Percentiles rank a stretch among this genome's conserved stretches.
Conservation (phyloP, 331 rosid species). For the Malus hybrid region DNA sequence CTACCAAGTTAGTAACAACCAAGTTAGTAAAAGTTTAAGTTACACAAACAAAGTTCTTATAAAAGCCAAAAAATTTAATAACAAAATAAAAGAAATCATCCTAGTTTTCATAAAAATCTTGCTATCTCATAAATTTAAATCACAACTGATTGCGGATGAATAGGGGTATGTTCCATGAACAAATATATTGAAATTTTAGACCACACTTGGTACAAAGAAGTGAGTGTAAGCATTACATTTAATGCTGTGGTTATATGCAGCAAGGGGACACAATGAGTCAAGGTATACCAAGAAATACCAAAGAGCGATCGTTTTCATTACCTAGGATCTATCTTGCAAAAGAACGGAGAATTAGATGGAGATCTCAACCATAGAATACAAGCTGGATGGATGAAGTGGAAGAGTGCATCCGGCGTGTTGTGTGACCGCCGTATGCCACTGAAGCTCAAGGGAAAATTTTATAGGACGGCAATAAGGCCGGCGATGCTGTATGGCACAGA, state of each 20-base stretch:
- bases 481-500: too few species aligned
- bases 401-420: too few species aligned
- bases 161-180: neutral
- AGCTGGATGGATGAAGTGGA: too few species aligned
- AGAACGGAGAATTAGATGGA: too few species aligned
- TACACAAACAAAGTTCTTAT: neutral
- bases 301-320: too few species aligned
- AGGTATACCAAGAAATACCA: too few species aligned
- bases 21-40: neutral
- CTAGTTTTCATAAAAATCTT: neutral
- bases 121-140: neutral
- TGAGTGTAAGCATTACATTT: neutral
- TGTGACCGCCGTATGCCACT: too few species aligned
- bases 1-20: neutral
- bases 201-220: neutral
- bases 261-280: neutral
- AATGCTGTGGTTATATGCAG: neutral
- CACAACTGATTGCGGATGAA: neutral
- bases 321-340: too few species aligned
- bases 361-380: too few species aligned
- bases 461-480: too few species aligned
- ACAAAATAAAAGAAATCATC: neutral
- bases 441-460: too few species aligned
- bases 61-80: neutral
- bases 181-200: neutral